Conservation (phyloP, 495 filamentous ascomycete genomes). For the Talaromyces wortmannii region DNA sequence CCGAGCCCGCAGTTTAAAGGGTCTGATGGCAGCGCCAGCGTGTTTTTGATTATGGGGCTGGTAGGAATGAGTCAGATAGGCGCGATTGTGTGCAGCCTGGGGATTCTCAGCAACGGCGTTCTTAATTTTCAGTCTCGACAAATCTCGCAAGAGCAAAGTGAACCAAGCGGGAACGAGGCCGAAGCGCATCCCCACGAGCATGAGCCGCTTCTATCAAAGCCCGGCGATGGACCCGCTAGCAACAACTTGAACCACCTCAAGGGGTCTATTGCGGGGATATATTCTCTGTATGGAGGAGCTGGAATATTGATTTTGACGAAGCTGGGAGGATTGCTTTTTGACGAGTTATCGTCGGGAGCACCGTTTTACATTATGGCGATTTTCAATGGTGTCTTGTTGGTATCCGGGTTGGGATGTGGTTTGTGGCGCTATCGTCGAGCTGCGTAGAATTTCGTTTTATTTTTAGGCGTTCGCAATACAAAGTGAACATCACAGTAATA, state of each 20-base stretch:
- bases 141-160: not conserved
- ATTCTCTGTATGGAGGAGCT: slow-evolving; percentile 82
- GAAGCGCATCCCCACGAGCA: slow-evolving; percentile 18
- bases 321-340: slow-evolving; percentile 80
- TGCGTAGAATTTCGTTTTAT: no score
- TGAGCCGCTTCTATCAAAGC: slow-evolving; percentile 22
- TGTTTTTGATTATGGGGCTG: slow-evolving; percentile 71
- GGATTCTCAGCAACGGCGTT: slow-evolving; percentile 73
- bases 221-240: not conserved
- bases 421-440: not conserved
- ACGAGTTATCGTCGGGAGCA: slow-evolving; percentile 57
- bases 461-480: no score
- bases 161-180: slow-evolving; percentile 5
- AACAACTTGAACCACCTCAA: slow-evolving; percentile 52
- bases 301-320: slow-evolving; percentile 92
- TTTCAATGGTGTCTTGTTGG: slow-evolving; percentile 70
- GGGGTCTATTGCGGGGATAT: slow-evolving; percentile 89
- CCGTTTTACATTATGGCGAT: slow-evolving; percentile 90
- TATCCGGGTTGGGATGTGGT: slow-evolving; percentile 38
- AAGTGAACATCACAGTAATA: no score
- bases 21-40: slow-evolving; percentile 49
- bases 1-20: slow-evolving; percentile 60
- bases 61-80: slow-evolving; percentile 91
- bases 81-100: slow-evolving; percentile 87
- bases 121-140: slow-evolving; percentile 25